Evolutionary conservation across 495 filamentous ascomycete species (phyloP).

Genomic region (Rhypophila decipiens): DNA sequence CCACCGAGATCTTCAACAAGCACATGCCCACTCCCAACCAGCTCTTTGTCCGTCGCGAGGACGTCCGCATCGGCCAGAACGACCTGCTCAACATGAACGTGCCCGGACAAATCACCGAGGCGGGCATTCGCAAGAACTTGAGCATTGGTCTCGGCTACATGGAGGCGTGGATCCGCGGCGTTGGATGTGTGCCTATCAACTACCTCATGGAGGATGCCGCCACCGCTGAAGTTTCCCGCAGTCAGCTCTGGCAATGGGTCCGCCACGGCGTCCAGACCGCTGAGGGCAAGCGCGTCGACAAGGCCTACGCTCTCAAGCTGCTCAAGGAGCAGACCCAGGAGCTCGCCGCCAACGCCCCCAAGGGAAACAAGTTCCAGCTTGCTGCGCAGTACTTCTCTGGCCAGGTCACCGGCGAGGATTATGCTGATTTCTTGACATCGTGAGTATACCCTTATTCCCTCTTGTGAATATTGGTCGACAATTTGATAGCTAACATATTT

Average conservation of each 20-base stretch:
- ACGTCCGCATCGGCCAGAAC: slow-evolving; percentile 77
- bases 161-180: slow-evolving; percentile 94
- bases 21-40: slow-evolving; percentile 99
- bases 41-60: slow-evolving; percentile 83
- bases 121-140: slow-evolving; percentile 95
- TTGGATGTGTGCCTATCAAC: slow-evolving; percentile 97
- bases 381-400: slow-evolving; percentile 87
- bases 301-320: slow-evolving; percentile 78
- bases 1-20: slow-evolving; percentile 93
- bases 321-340: slow-evolving; percentile 81
- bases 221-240: slow-evolving; percentile 89
- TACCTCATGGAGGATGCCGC: slow-evolving; percentile 99
- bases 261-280: slow-evolving; percentile 76
- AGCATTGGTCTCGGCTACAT: slow-evolving; percentile 97
- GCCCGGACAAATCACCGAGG: slow-evolving; percentile 88
- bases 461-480: background rate
- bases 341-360: slow-evolving; percentile 66
- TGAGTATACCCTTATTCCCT: slow-evolving; percentile 31
- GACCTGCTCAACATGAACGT: slow-evolving; percentile 99
- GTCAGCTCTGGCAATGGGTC: slow-evolving; percentile 95
- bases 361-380: slow-evolving; percentile 87
- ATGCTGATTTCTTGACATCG: slow-evolving; percentile 93
- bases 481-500: background rate
- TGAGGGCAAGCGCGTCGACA: slow-evolving; percentile 90
- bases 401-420: slow-evolving; percentile 95